A percentile compares a stretch with the other conserved stretches of the same genome.
These are phyloP conservation scores for Planoprotostelium fungivorum DNA, from an alignment of 78 protist species.

Conservation along the genomic window DNA sequence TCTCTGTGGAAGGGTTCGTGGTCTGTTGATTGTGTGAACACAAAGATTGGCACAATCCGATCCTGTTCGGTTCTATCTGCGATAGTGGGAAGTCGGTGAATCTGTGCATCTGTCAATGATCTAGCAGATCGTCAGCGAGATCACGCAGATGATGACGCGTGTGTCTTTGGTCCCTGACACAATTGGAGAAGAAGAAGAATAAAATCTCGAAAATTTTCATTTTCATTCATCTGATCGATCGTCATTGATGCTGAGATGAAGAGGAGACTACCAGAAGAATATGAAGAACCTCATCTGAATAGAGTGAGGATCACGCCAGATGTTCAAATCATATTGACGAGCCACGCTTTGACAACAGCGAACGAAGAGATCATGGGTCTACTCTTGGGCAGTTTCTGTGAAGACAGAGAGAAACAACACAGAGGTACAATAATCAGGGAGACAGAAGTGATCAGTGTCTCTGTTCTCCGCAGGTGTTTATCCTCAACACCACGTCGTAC, in stretches of 20 bases:
- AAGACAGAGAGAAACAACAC: not conserved
- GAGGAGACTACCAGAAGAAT: not conserved
- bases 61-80: no score
- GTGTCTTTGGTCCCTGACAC: no score
- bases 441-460: not conserved
- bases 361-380: slow-evolving; percentile 75
- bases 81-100: no score
- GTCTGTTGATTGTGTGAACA: no score
- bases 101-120: no score
- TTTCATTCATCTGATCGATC: not conserved
- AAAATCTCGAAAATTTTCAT: not conserved
- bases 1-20: no score
- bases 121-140: no score
- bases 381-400: slow-evolving; percentile 39
- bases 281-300: not conserved
- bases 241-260: no score
- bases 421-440: not conserved
- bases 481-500: no score
- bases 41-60: no score
- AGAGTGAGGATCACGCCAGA: not conserved
- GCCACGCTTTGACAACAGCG: slow-evolving; percentile 60
- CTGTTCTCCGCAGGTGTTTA: not conserved
- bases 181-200: no score
- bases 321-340: not conserved
- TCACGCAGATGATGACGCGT: no score